phyloP scores from a whole-genome alignment of 345 rosid genomes.

The Geranium rotundifolium region DNA sequence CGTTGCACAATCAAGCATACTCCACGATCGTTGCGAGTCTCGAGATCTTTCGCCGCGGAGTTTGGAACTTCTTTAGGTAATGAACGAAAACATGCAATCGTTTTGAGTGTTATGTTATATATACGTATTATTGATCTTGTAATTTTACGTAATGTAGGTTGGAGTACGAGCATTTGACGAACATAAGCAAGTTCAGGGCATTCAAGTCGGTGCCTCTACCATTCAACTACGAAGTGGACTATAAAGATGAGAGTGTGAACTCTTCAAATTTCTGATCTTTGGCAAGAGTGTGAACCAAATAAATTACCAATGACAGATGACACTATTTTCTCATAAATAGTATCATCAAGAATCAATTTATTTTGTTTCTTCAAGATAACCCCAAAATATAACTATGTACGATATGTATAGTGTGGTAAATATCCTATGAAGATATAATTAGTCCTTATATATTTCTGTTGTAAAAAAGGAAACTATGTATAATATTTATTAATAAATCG shows the following conservation, averaged over 20 bases:
- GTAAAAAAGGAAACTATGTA: no score
- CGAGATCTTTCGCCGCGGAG: slow-evolving; percentile 56
- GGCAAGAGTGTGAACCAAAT: neutral
- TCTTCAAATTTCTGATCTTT: neutral
- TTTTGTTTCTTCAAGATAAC: no score
- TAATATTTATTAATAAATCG: no score
- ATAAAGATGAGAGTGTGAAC: slow-evolving; percentile 8
- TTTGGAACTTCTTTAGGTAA: slow-evolving; percentile 82
- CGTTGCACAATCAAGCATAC: slow-evolving; percentile 34
- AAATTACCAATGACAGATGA: neutral
- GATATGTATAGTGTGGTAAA: no score
- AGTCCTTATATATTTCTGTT: no score
- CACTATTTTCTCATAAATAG: neutral
- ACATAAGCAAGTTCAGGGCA: slow-evolving; percentile 24
- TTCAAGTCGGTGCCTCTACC: slow-evolving; percentile 27
- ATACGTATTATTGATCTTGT: neutral
- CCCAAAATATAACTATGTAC: no score
- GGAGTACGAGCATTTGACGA: slow-evolving; percentile 25
- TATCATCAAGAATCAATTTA: neutral
- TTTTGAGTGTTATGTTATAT: no score
- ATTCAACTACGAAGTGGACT: slow-evolving; percentile 28
- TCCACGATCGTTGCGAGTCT: slow-evolving; percentile 42
- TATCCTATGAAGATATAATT: no score
- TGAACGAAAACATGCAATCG: no score
- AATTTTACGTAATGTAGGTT: slow-evolving; percentile 8